Base-by-base conservation (phyloP, 257 asterid species). In the Coffea eugenioides region DNA sequence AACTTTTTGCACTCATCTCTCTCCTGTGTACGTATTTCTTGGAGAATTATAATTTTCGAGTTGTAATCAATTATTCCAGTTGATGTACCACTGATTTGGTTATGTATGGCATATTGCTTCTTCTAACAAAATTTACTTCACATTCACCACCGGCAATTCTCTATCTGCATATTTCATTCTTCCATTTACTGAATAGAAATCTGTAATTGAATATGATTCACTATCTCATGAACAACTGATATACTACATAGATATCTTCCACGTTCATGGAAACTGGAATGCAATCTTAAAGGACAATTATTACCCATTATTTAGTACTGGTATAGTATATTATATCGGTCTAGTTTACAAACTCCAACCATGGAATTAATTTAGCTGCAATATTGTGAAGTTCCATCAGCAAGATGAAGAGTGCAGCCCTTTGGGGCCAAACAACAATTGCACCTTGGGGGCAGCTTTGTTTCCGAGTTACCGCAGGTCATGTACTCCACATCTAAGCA, bases 361-460 rank as follows among this genome's bases (percentile, higher is more conserved):
- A 34, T 3, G 20, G 46, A 67, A 4, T 18, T 14, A 69, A 6
- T 69, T 74, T 10, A 66, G 39, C 49, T 18, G 49, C 86, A 83
- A 71, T 74, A 52, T 21, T 59, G 43, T 1, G 81, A 27, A 14
- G 12, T 25, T 41, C 87, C 87, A 66, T 77, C 75, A 9, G 84
- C 31, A 80, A 80, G 77, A 82, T 83, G 80, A 66, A 83, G 87
- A 12, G 84, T 80, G 73, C 84, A 83, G 36, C 83, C 81, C 72
- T 76, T 76, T 10, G 77, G 80, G 18, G 82, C 82, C 39, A 76
- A 11, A 57, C 84, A 83, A 66, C 86, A 83, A 67, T 80, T 51
- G 83, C 83, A 79, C 3, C 81, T 4, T 0, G 81, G 39, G 4
- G 14, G 15, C 8, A 57, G 67, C 34, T 70, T 71, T 34, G 49